Percentiles rank a stretch among this genome's conserved stretches.
phyloP scores from a whole-genome alignment of 2,329 filamentous ascomycete species.

The Pseudopyricularia cyperi region DNA sequence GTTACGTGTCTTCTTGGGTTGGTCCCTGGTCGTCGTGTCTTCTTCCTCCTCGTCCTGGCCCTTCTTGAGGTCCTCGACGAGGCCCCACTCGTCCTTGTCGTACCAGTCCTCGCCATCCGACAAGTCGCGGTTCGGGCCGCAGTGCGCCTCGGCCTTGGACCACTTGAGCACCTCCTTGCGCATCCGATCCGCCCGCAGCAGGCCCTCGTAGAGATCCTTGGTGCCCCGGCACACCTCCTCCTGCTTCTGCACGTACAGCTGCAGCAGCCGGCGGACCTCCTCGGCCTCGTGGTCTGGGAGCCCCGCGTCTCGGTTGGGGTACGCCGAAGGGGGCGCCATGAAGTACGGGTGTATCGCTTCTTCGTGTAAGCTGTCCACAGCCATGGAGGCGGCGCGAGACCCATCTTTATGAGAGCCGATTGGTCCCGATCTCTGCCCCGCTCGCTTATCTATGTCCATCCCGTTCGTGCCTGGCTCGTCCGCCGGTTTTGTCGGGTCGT shows the following conservation, averaged over 20 bases:
- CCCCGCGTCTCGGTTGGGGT: slow-evolving; percentile 56
- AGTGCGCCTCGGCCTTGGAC: slow-evolving; percentile 67
- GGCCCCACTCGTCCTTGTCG: slow-evolving; percentile 66
- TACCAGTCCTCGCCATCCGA: slow-evolving; percentile 87
- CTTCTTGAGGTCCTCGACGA: slow-evolving; percentile 65
- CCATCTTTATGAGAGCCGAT: background rate
- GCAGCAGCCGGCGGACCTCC: slow-evolving; percentile 59
- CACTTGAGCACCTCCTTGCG: slow-evolving; percentile 60
- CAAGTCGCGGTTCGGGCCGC: slow-evolving; percentile 55
- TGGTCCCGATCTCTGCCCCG: background rate
- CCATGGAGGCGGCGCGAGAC: background rate
- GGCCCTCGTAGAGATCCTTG: slow-evolving; percentile 52
- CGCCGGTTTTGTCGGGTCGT: background rate
- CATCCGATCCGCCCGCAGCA: slow-evolving; percentile 60
- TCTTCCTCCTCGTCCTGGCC: slow-evolving; percentile 76
- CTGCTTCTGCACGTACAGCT: slow-evolving; percentile 73
- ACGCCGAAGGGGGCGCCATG: slow-evolving; percentile 45
- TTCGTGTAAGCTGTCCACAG: slow-evolving; percentile 17
- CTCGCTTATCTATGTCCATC: background rate
- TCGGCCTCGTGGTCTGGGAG: slow-evolving; percentile 65
- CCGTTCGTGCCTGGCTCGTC: background rate
- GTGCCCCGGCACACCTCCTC: slow-evolving; percentile 68
- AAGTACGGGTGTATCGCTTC: slow-evolving; percentile 65
- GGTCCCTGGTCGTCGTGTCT: slow-evolving; percentile 36
- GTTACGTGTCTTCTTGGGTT: slow-evolving; percentile 48